Base-by-base conservation (phyloP, 1,284 basidiomycete genomes). In the Cerrena zonata region DNA sequence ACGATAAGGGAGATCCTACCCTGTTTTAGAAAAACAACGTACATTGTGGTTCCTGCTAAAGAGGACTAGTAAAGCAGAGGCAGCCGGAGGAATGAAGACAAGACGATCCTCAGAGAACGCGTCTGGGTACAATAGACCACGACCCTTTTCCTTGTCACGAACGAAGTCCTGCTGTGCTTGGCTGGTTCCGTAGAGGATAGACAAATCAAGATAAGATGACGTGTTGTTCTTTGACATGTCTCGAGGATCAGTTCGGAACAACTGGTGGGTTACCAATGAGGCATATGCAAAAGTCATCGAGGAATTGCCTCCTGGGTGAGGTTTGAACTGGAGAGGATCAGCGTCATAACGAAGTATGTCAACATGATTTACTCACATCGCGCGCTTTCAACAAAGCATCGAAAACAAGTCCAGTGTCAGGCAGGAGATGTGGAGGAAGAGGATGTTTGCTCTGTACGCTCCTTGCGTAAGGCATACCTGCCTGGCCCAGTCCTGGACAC, bases 141-240 rank as follows among this genome's bases (percentile, higher is more conserved):
- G 46, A 11, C 56, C 56, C 3, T 21, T 27, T 2, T 39, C 54
- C 48, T 56, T 56, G 49, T 58, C 46, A 23, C 56, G 42, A 21
- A 58, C 56, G 7, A 51, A 23, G 27, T 58, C 54, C 46, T 58
- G 56, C 41, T 58, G 54, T 7, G 51, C 36, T 47, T 56, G 54
- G 45, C 53, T 58, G 45, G 48, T 79, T 1, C 87, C 88, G 56
- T 91, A 91, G 4, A 91, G 65, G 7, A 85, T 75, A 58, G 80
- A 82, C 23, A 91, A 64, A 59, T 91, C 89, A 25, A 91, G 74
- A 63, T 91, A 91, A 53, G 82, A 85, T 57, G 80, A 84, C 2
- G 80, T 69, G 45, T 79, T 65, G 60, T 91, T 91, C 58, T 81
- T 76, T 0, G 69, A 73, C 65, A 68, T 71, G 61, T 85, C 73